These are phyloP conservation scores for Lenwebbia sp. DNA, from an alignment of 345 rosid species.

Conservation along the genomic window DNA sequence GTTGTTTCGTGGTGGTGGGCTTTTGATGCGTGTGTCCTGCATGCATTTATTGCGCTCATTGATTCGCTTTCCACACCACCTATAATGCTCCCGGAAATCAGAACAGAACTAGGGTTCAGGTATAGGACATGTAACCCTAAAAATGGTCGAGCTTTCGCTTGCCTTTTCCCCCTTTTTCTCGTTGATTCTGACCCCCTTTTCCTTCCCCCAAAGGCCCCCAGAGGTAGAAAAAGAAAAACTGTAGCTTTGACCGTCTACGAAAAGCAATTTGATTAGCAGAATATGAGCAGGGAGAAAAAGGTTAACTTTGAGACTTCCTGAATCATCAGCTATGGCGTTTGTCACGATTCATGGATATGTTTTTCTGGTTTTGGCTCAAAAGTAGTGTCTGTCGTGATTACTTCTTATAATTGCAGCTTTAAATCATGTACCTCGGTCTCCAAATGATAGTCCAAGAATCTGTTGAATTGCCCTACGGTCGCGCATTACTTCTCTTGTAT, in stretches of 20 bases:
- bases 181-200: not conserved
- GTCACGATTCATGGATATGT: not conserved
- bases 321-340: not conserved
- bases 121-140: not conserved
- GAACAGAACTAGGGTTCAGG: not conserved
- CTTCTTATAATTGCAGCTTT: not conserved
- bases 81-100: not conserved
- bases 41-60: not conserved
- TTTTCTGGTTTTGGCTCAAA: not conserved
- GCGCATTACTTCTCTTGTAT: not conserved
- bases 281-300: not conserved
- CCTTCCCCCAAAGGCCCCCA: not conserved
- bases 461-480: not conserved
- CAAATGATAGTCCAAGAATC: not conserved
- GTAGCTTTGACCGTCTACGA: not conserved
- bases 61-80: not conserved
- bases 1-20: not conserved
- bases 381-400: not conserved
- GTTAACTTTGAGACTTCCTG: not conserved
- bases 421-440: not conserved
- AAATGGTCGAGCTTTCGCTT: not conserved
- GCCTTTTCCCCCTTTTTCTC: not conserved
- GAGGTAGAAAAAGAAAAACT: not conserved
- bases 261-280: not conserved
- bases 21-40: not conserved